phyloP scores from a whole-genome alignment of 441 rosid genomes.

The Bruguiera hainesii region DNA sequence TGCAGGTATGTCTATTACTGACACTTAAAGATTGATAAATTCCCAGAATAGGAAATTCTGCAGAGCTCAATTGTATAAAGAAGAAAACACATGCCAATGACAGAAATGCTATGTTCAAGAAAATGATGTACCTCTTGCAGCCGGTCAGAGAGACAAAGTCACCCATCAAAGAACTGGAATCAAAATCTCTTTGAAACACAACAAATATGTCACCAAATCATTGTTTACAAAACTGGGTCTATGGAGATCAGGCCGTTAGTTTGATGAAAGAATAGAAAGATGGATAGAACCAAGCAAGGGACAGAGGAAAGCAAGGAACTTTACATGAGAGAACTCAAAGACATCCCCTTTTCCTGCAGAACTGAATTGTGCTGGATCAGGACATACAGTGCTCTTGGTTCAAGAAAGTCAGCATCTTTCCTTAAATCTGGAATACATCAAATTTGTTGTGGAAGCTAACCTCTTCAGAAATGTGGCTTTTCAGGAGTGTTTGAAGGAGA shows the following conservation, averaged over 20 bases:
- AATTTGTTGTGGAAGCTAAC: background rate
- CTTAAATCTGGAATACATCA: background rate
- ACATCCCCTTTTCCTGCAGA: no score
- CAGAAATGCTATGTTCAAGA: conserved; percentile 45
- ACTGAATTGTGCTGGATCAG: background rate
- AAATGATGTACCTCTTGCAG: conserved; percentile 24
- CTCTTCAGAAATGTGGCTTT: background rate
- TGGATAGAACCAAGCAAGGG: background rate
- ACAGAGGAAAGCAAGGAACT: conserved; percentile 1
- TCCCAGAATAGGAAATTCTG: conserved; percentile 18
- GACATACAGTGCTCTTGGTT: background rate
- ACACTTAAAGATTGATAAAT: conserved; percentile 7
- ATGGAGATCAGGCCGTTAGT: background rate
- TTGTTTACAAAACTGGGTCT: conserved; percentile 5
- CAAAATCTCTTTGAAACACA: conserved; percentile 10
- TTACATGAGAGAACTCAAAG: background rate
- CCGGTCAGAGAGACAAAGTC: conserved; percentile 17
- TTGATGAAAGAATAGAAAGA: background rate
- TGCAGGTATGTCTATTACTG: conserved; percentile 27
- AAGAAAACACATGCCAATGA: conserved; percentile 29
- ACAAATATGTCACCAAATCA: conserved; percentile 12
- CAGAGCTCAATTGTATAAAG: conserved; percentile 18
- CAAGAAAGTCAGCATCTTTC: background rate
- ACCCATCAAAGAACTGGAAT: conserved; percentile 32
- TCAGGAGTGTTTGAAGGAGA: background rate